Conservation (phyloP, 371 early-diverging fungal genomes). For the Nematocida homosporus region DNA sequence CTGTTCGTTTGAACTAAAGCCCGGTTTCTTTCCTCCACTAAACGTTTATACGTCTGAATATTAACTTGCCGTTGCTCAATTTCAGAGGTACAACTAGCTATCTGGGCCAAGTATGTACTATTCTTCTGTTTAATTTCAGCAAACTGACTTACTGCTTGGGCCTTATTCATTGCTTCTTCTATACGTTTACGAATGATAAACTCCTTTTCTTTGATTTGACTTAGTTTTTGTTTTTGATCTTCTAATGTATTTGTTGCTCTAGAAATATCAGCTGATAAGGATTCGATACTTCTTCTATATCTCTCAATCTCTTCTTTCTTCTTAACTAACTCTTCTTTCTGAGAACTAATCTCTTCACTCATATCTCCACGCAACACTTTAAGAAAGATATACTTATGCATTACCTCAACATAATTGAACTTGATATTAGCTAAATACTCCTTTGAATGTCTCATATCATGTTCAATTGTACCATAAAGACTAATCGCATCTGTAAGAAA, state of each 20-base stretch:
- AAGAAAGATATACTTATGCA: slow-evolving; percentile 47
- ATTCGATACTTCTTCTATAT: slow-evolving; percentile 19
- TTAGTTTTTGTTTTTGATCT: background rate
- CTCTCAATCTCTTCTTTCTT: slow-evolving; percentile 20
- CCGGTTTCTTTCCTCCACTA: background rate
- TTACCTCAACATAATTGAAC: slow-evolving; percentile 51
- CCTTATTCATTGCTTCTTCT: slow-evolving; percentile 16
- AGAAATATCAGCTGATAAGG: slow-evolving; percentile 21
- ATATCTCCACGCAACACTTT: slow-evolving; percentile 1
- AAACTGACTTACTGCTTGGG: slow-evolving; percentile 20
- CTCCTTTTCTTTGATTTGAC: slow-evolving; percentile 23
- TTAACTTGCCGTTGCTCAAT: slow-evolving; percentile 16
- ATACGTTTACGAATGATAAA: slow-evolving; percentile 11
- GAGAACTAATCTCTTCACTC: background rate
- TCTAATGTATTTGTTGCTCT: background rate
- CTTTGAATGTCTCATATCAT: slow-evolving; percentile 54
- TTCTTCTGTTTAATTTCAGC: slow-evolving; percentile 27
- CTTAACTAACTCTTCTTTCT: background rate
- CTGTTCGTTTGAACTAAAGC: background rate
- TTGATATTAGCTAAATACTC: slow-evolving; percentile 53
- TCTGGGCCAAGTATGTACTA: background rate
- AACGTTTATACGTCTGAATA: background rate
- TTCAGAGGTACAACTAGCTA: background rate
- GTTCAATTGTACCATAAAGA: slow-evolving; percentile 51
- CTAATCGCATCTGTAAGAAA: slow-evolving; percentile 11